Percentiles rank a stretch among this genome's conserved stretches.
These are phyloP conservation scores for Ogataea allantospora DNA, from an alignment of 805 yeast genomes.

Conservation along the genomic window DNA sequence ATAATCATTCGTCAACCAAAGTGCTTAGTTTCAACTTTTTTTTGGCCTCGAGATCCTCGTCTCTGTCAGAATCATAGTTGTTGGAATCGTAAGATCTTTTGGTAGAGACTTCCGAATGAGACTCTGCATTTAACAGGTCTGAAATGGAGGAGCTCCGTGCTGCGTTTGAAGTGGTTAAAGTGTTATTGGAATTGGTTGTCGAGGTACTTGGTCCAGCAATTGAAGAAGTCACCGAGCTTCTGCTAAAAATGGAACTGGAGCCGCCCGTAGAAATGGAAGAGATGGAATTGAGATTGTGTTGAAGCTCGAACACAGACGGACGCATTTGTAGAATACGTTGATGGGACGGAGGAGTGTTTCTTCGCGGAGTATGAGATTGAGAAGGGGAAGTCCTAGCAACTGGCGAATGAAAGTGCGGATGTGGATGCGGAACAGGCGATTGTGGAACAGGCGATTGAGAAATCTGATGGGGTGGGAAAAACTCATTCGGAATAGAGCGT, in stretches of 20 bases:
- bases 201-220: slow-evolving; percentile 8
- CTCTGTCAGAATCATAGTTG: slow-evolving; percentile 3
- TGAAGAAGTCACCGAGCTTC: slow-evolving; percentile 25
- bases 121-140: slow-evolving; percentile 25
- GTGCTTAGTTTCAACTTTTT: slow-evolving; percentile 16
- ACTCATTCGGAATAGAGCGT: slow-evolving; percentile 23
- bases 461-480: slow-evolving; percentile 4
- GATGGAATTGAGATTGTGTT: slow-evolving; percentile 21
- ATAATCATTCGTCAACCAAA: slow-evolving; percentile 9
- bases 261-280: slow-evolving; percentile 25
- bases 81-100: slow-evolving; percentile 12
- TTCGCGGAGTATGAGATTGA: slow-evolving; percentile 14
- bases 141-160: slow-evolving; percentile 31
- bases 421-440: slow-evolving; percentile 11
- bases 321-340: slow-evolving; percentile 14
- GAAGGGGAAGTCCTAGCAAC: slow-evolving; percentile 11
- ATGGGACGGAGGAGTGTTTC: slow-evolving; percentile 15
- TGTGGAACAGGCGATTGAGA: slow-evolving; percentile 19
- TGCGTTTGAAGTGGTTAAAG: slow-evolving; percentile 2
- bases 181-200: slow-evolving; percentile 3
- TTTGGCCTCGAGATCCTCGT: slow-evolving; percentile 2
- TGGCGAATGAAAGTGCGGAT: slow-evolving; percentile 8
- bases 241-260: slow-evolving; percentile 28
- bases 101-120: slow-evolving; percentile 9
- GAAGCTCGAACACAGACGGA: slow-evolving; percentile 21